These are phyloP conservation scores for Terfezia claveryi DNA, from an alignment of 495 filamentous ascomycete genomes.

Conservation along the genomic window DNA sequence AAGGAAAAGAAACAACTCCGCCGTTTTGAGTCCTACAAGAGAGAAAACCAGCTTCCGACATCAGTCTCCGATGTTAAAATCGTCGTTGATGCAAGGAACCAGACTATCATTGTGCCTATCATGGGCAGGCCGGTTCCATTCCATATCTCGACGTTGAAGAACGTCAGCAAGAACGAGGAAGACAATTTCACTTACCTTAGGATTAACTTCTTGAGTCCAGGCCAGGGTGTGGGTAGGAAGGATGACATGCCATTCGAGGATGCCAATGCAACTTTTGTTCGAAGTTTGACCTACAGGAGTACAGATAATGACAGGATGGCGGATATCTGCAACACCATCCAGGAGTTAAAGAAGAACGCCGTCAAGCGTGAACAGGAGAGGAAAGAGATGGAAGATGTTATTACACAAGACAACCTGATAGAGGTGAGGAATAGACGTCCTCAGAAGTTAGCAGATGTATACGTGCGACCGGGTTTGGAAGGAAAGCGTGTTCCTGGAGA, in stretches of 20 bases:
- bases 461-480: conserved; percentile 81
- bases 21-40: conserved; percentile 95
- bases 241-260: conserved; percentile 94
- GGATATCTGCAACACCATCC: conserved; percentile 72
- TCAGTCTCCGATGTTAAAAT: conserved; percentile 67
- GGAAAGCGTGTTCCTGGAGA: conserved; percentile 88
- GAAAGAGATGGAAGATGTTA: conserved; percentile 99
- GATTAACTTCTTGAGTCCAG: conserved; percentile 93
- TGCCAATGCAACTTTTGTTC: conserved; percentile 78
- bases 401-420: conserved; percentile 91
- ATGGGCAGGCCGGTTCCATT: conserved; percentile 97
- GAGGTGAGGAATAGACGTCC: conserved; percentile 84
- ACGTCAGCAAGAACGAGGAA: conserved; percentile 84
- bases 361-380: conserved; percentile 88
- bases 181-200: conserved; percentile 81
- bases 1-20: conserved; percentile 98
- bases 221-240: conserved; percentile 91
- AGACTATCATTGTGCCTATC: conserved; percentile 78
- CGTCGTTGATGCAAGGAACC: conserved; percentile 72
- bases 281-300: conserved; percentile 83
- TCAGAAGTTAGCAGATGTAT: conserved; percentile 67
- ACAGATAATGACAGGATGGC: conserved; percentile 70
- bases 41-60: conserved; percentile 79
- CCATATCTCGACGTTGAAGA: conserved; percentile 98
- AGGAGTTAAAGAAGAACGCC: conserved; percentile 76